phyloP scores from a whole-genome alignment of 768 basidiomycete species.

The Serendipita sp. region DNA sequence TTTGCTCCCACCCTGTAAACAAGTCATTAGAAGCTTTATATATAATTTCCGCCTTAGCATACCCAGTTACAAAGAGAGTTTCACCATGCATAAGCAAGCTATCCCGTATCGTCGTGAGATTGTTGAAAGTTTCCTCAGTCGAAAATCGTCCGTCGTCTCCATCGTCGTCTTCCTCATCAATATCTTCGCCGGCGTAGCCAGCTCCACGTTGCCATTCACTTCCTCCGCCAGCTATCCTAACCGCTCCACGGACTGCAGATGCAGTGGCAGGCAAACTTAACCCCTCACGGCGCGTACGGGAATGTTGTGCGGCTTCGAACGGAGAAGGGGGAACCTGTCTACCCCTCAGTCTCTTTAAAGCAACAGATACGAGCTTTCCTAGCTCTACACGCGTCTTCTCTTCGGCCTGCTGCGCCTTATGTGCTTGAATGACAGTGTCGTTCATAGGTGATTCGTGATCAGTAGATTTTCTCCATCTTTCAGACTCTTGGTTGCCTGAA shows the following conservation, averaged over 20 bases:
- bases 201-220: constrained; percentile 21
- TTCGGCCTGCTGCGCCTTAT: too few species aligned
- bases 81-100: constrained; percentile 33
- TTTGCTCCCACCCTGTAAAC: background rate
- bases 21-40: background rate
- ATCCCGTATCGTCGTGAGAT: constrained; percentile 47
- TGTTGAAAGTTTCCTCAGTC: constrained; percentile 48
- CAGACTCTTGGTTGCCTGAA: too few species aligned
- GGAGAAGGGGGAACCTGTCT: constrained; percentile 39
- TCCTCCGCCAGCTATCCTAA: background rate
- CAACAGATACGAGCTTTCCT: background rate
- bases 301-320: constrained; percentile 19
- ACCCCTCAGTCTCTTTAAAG: constrained; percentile 39
- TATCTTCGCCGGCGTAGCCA: constrained; percentile 20
- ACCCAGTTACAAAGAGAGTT: background rate
- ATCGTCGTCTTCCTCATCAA: constrained; percentile 17
- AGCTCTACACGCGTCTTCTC: background rate
- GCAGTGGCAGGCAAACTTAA: background rate
- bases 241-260: constrained; percentile 23
- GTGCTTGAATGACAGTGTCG: too few species aligned
- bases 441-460: too few species aligned
- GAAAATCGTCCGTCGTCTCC: constrained; percentile 23
- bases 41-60: too few species aligned
- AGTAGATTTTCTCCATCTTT: too few species aligned
- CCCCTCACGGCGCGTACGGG: background rate